phyloP scores from a whole-genome alignment of 345 rosid genomes.

The Raphanus raphanistrum region DNA sequence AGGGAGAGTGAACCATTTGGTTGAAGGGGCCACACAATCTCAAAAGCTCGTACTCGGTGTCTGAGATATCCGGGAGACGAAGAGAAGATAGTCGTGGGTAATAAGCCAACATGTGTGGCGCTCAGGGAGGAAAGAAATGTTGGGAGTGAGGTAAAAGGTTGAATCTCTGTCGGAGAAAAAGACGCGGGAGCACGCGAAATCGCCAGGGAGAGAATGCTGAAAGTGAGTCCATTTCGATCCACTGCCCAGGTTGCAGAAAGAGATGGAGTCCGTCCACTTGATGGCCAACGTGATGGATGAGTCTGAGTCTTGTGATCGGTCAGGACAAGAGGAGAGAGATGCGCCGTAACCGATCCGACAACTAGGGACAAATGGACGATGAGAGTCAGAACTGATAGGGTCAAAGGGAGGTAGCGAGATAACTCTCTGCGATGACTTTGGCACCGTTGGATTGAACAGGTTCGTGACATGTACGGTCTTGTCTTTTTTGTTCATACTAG shows the following conservation, averaged over 20 bases:
- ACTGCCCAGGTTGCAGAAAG: neutral
- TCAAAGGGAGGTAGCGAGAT: slow-evolving; percentile 8
- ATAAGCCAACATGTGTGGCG: neutral
- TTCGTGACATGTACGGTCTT: neutral
- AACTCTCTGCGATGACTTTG: slow-evolving; percentile 6
- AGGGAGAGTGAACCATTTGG: neutral
- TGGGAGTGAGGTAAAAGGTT: neutral
- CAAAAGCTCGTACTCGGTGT: neutral
- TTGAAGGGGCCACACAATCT: neutral
- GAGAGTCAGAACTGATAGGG: neutral
- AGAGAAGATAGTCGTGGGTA: neutral
- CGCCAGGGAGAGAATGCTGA: neutral
- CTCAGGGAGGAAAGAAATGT: neutral
- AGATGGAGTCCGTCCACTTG: neutral
- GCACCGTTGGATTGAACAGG: neutral
- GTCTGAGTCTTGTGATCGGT: neutral
- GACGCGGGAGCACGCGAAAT: neutral
- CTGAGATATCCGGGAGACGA: neutral
- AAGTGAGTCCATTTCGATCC: neutral
- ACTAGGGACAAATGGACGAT: neutral
- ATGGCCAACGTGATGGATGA: neutral
- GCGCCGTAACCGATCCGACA: neutral
- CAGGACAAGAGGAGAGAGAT: slow-evolving; percentile 5
- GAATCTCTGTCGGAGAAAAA: slow-evolving; percentile 1
- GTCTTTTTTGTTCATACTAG: neutral